Conservation (phyloP, 371 early-diverging fungal species). For the Nematocida sp. region DNA sequence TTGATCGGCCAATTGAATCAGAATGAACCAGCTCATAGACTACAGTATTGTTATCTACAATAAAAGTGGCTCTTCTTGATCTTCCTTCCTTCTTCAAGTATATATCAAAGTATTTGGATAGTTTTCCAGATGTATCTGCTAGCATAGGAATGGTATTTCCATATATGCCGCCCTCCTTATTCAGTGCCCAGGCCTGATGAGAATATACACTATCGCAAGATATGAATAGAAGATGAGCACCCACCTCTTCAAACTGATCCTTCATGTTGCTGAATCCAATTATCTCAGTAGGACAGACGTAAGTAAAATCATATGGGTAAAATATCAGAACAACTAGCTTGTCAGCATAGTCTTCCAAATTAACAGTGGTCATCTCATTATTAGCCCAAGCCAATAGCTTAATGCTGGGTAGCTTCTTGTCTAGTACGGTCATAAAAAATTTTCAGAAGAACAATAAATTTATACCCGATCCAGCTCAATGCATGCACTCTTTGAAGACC, state of each 20-base stretch:
- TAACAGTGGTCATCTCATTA: slow-evolving; percentile 48
- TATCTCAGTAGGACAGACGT: slow-evolving; percentile 69
- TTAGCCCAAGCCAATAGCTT: slow-evolving; percentile 27
- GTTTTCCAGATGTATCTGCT: slow-evolving; percentile 75
- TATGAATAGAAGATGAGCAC: slow-evolving; percentile 71
- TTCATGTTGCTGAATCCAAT: slow-evolving; percentile 75
- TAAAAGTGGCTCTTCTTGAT: slow-evolving; percentile 70
- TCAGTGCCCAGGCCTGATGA: slow-evolving; percentile 71
- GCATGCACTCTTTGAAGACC: neutral
- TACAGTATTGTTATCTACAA: slow-evolving; percentile 77
- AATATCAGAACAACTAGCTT: slow-evolving; percentile 70
- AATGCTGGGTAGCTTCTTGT: neutral
- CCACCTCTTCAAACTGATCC: slow-evolving; percentile 72
- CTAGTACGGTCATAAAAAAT: neutral
- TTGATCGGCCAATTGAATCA: slow-evolving; percentile 80
- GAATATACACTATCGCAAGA: slow-evolving; percentile 72
- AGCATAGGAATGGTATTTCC: slow-evolving; percentile 65
- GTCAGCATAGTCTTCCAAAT: slow-evolving; percentile 44
- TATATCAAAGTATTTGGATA: slow-evolving; percentile 74
- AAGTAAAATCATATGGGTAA: slow-evolving; percentile 69
- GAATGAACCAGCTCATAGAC: slow-evolving; percentile 72
- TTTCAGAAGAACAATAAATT: no score
- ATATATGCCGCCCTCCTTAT: slow-evolving; percentile 80
- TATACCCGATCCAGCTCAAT: neutral
- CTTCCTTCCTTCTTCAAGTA: slow-evolving; percentile 69